These are phyloP conservation scores for Nannizziopsis barbatae DNA, from an alignment of 2,329 filamentous ascomycete species.

Conservation along the genomic window DNA sequence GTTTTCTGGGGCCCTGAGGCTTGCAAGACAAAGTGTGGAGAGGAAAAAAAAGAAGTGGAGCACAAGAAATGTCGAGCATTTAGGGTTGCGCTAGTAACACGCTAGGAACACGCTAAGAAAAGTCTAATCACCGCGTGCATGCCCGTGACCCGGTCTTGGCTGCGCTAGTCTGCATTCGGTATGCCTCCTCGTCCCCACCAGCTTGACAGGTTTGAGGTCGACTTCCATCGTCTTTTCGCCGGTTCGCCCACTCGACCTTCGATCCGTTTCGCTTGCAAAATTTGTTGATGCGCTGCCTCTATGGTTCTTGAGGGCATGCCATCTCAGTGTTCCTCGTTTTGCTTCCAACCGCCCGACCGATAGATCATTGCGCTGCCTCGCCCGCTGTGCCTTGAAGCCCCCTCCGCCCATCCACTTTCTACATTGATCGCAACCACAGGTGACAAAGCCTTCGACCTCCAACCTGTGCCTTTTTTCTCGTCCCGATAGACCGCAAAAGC, in stretches of 20 bases:
- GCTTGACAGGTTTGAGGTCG: background rate
- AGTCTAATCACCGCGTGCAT: too few relatives aligned
- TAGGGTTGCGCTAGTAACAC: slow-evolving; percentile 5
- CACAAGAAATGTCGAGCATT: background rate
- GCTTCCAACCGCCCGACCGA: background rate
- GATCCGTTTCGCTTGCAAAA: background rate
- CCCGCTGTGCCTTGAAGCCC: background rate
- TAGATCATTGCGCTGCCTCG: slow-evolving; percentile 3
- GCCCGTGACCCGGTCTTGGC: slow-evolving; percentile 3
- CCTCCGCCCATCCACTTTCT: background rate
- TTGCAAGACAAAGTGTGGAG: too few relatives aligned
- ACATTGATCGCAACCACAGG: background rate
- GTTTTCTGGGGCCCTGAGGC: too few relatives aligned
- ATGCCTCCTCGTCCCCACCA: slow-evolving; percentile 1
- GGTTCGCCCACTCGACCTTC: background rate
- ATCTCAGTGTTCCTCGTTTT: background rate
- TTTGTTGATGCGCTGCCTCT: background rate
- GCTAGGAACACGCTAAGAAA: background rate
- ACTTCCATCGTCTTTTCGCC: background rate
- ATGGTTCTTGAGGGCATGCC: background rate
- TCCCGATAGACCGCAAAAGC: background rate
- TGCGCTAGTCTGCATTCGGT: slow-evolving; percentile 5
- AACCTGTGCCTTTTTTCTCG: background rate
- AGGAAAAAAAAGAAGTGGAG: slow-evolving; percentile 3
- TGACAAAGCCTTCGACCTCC: background rate